Conservation (phyloP, 2,329 filamentous ascomycete genomes). For the Tolypocladium inflatum region DNA sequence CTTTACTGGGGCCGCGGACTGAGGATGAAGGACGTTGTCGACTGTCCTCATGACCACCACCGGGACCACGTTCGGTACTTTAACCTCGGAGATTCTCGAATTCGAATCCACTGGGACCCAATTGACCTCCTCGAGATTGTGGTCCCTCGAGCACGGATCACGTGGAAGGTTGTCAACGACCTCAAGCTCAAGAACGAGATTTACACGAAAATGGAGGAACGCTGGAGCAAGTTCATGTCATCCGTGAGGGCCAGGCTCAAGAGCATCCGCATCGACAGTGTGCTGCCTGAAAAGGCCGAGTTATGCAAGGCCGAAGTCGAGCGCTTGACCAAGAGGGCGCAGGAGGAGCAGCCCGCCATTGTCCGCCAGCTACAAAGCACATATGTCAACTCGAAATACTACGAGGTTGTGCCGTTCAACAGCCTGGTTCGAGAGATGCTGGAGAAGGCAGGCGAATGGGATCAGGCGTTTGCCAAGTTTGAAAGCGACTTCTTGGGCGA, state of each 20-base stretch:
- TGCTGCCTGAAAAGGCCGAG: conserved; percentile 78
- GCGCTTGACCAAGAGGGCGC: conserved; percentile 63
- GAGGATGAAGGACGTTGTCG: conserved; percentile 58
- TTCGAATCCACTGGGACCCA: conserved; percentile 85
- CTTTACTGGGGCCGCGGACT: conserved; percentile 90
- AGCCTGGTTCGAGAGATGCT: conserved; percentile 81
- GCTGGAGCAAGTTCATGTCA: conserved; percentile 76
- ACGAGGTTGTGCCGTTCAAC: conserved; percentile 92
- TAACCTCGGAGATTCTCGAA: conserved; percentile 72
- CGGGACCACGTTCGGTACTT: conserved; percentile 90
- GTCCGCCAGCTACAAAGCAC: conserved; percentile 74
- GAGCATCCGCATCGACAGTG: conserved; percentile 84
- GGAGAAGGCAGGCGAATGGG: conserved; percentile 90
- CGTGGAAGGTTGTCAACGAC: conserved; percentile 97
- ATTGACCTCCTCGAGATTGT: conserved; percentile 92
- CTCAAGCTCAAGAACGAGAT: conserved; percentile 87
- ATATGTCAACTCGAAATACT: conserved; percentile 91
- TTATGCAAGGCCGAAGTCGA: conserved; percentile 78
- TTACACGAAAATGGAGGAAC: conserved; percentile 69
- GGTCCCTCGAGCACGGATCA: conserved; percentile 80
- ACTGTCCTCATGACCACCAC: conserved; percentile 84
- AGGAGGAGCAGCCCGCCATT: conserved; percentile 71
- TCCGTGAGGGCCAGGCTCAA: conserved; percentile 78
- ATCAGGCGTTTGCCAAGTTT: conserved; percentile 80
- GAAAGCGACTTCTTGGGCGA: conserved; percentile 92